Conservation (phyloP, 768 basidiomycete species). For the Krasilnikovozyma curviuscula region DNA sequence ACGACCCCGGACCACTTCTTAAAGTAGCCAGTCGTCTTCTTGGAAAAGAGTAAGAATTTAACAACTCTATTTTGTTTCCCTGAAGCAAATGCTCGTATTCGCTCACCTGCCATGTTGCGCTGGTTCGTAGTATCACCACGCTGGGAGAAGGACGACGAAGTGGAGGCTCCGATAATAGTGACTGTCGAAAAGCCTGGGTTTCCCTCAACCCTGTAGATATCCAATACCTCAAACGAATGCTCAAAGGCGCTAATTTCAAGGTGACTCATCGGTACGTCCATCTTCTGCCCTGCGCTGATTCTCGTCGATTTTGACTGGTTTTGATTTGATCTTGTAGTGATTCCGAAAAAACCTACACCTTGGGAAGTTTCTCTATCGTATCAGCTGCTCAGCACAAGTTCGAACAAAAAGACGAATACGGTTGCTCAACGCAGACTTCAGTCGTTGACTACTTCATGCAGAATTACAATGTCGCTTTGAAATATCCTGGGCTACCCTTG, state of each 20-base stretch:
- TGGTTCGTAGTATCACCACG: too few species aligned
- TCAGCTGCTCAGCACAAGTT: not conserved
- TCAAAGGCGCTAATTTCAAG: slow-evolving; percentile 21
- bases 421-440: slow-evolving; percentile 13
- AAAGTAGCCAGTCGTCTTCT: too few species aligned
- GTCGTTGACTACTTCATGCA: slow-evolving; percentile 19
- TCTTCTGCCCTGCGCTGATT: not conserved
- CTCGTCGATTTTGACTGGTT: not conserved
- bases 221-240: slow-evolving; percentile 19
- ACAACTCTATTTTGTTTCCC: too few species aligned
- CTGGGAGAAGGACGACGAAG: not conserved
- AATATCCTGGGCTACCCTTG: slow-evolving; percentile 22
- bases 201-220: slow-evolving; percentile 7
- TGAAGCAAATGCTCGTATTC: too few species aligned
- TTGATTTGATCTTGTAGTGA: not conserved
- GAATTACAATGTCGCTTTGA: slow-evolving; percentile 16
- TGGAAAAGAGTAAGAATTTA: too few species aligned
- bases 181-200: slow-evolving; percentile 14
- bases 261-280: slow-evolving; percentile 17
- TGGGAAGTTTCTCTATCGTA: not conserved
- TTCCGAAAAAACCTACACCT: not conserved
- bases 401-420: too few species aligned
- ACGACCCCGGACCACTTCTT: too few species aligned
- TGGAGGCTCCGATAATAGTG: slow-evolving; percentile 10
- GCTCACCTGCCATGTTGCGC: too few species aligned